Evolutionary conservation across 2,329 filamentous ascomycete species (phyloP).

Genomic region (Macroventuria anomochaeta): DNA sequence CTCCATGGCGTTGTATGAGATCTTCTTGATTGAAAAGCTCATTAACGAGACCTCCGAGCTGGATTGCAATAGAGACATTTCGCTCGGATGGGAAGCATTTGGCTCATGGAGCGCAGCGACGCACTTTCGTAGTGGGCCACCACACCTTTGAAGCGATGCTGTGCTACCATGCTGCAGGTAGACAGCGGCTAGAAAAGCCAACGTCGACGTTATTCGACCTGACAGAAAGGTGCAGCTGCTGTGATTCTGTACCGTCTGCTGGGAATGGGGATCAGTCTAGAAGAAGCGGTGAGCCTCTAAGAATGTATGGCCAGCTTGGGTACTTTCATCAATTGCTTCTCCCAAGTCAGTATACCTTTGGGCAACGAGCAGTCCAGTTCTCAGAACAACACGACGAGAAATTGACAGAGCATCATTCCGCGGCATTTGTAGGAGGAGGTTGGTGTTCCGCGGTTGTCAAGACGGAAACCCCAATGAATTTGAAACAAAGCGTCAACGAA

Average conservation of each 20-base stretch:
- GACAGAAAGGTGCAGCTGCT: neutral
- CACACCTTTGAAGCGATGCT: neutral
- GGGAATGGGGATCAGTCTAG: neutral
- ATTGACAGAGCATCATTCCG: neutral
- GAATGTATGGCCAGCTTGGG: neutral
- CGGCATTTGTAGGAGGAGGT: conserved; percentile 1
- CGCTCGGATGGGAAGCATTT: neutral
- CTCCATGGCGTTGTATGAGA: too few species aligned
- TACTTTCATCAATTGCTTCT: neutral
- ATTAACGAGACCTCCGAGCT: too few species aligned
- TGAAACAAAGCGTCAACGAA: conserved; percentile 9
- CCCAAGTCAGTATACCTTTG: neutral
- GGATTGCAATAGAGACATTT: too few species aligned
- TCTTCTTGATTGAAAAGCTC: too few species aligned
- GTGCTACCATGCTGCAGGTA: neutral
- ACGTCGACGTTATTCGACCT: neutral
- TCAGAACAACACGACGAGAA: neutral
- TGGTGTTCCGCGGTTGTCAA: conserved; percentile 2
- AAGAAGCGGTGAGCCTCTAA: conserved; percentile 1
- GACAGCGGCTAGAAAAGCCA: conserved; percentile 1
- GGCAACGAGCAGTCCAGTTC: neutral
- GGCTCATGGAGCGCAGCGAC: neutral
- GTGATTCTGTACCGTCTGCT: neutral
- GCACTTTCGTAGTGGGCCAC: neutral
- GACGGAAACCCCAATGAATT: conserved; percentile 6